Conservation (phyloP, 257 asterid genomes). For the Scutellaria baicalensis region DNA sequence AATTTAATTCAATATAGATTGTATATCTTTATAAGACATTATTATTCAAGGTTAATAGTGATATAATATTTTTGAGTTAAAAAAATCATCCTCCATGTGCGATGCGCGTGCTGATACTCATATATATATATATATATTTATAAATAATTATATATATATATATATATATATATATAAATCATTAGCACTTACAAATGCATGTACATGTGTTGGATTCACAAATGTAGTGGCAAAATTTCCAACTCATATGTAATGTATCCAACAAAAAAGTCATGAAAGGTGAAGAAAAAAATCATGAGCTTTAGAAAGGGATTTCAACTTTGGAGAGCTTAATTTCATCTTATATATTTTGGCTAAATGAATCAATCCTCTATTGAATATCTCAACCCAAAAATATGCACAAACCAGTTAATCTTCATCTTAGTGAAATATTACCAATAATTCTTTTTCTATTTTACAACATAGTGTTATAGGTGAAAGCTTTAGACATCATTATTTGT, state of each 20-base stretch:
- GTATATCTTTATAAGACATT: too few species aligned
- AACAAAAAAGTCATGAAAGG: neutral
- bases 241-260: neutral
- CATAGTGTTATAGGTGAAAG: neutral
- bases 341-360: too few species aligned
- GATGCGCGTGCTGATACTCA: too few species aligned
- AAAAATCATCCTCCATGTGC: too few species aligned
- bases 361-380: neutral
- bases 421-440: neutral
- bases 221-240: neutral
- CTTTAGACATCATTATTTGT: conserved; percentile 6
- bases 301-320: neutral
- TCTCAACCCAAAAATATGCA: neutral
- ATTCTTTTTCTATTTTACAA: too few species aligned
- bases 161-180: too few species aligned
- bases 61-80: too few species aligned
- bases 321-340: neutral
- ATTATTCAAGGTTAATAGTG: too few species aligned
- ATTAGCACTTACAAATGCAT: too few species aligned
- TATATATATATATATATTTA: too few species aligned
- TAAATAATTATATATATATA: too few species aligned
- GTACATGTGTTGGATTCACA: neutral
- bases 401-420: neutral
- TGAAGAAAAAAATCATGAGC: neutral
- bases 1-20: too few species aligned